phyloP scores from a whole-genome alignment of 805 yeast species.

The Maudiozyma pseudohumilis region DNA sequence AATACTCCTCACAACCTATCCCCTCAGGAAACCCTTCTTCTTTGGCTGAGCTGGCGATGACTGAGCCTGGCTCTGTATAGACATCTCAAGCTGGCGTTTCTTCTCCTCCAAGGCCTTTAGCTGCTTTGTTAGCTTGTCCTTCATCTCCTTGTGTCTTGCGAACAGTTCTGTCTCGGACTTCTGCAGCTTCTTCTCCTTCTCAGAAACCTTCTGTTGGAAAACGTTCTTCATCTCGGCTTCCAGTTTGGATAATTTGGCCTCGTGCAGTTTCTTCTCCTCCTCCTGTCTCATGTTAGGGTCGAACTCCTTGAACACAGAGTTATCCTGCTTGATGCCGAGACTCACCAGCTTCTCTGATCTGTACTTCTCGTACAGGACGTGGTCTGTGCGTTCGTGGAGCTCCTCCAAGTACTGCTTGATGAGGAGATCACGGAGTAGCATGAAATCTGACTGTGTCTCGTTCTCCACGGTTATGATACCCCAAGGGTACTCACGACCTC shows the following conservation, averaged over 20 bases:
- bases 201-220: constrained; percentile 91
- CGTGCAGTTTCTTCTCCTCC: constrained; percentile 88
- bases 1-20: too few relatives aligned
- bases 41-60: constrained; percentile 46
- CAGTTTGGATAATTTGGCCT: constrained; percentile 85
- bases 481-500: constrained; percentile 96
- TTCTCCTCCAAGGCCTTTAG: constrained; percentile 85
- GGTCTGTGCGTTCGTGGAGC: constrained; percentile 74
- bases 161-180: constrained; percentile 94
- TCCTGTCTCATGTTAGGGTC: constrained; percentile 88
- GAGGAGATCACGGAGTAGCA: constrained; percentile 76
- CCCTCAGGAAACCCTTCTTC: constrained; percentile 62
- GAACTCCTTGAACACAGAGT: constrained; percentile 84
- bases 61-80: constrained; percentile 30
- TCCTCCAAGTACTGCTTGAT: constrained; percentile 90
- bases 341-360: constrained; percentile 70
- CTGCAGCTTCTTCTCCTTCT: constrained; percentile 94
- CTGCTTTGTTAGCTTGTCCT: constrained; percentile 83
- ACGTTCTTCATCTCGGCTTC: constrained; percentile 95
- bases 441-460: constrained; percentile 87
- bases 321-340: constrained; percentile 89
- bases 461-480: constrained; percentile 93
- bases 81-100: constrained; percentile 62
- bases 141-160: constrained; percentile 93
- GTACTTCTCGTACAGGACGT: constrained; percentile 74